Evolutionary conservation across 2,329 filamentous ascomycete genomes (phyloP).

Genomic region (Diaporthe sp.): DNA sequence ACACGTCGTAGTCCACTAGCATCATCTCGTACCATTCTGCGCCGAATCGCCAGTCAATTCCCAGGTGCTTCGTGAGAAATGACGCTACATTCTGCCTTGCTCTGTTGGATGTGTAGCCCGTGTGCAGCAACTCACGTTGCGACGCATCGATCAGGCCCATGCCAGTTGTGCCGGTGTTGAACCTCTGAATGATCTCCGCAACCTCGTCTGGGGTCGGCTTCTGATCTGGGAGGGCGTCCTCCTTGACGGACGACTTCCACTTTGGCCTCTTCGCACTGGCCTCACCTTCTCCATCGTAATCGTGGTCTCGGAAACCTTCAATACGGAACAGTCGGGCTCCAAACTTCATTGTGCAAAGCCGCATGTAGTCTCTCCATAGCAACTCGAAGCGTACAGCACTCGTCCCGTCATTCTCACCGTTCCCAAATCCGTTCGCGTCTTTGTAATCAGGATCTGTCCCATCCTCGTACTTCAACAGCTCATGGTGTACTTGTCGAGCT

Average conservation of each 20-base stretch:
- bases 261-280: conserved; percentile 46
- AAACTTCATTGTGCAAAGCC: conserved; percentile 80
- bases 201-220: conserved; percentile 59
- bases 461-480: conserved; percentile 78
- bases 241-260: conserved; percentile 62
- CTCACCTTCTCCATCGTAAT: conserved; percentile 61
- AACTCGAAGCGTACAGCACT: conserved; percentile 79
- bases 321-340: conserved; percentile 73
- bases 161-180: conserved; percentile 78
- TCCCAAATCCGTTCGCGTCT: conserved; percentile 69
- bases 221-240: conserved; percentile 52
- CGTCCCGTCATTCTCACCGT: conserved; percentile 81
- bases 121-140: conserved; percentile 80
- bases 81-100: conserved; percentile 82
- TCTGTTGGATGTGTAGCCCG: conserved; percentile 84
- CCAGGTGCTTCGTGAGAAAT: conserved; percentile 79
- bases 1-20: conserved; percentile 82
- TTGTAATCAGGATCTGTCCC: conserved; percentile 61
- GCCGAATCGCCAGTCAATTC: conserved; percentile 84
- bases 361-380: conserved; percentile 86
- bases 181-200: conserved; percentile 65
- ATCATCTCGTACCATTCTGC: conserved; percentile 87
- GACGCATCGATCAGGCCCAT: conserved; percentile 84
- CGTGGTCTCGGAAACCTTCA: conserved; percentile 70
- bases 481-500: conserved; percentile 78